These are phyloP conservation scores for Aspergillus fischeri DNA, from an alignment of 2,329 filamentous ascomycete species.

Conservation along the genomic window DNA sequence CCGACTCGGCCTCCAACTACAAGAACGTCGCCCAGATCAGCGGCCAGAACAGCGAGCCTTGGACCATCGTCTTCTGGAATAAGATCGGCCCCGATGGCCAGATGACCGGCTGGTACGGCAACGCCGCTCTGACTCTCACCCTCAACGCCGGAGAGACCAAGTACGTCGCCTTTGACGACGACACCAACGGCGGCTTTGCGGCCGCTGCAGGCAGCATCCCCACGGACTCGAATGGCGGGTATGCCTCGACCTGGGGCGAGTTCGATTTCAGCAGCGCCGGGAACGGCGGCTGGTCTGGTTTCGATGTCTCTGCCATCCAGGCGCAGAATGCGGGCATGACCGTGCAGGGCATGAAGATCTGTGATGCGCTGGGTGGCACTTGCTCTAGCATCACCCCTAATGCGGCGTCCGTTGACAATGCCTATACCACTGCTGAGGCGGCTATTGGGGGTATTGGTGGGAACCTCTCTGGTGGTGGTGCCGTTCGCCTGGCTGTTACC, in stretches of 20 bases:
- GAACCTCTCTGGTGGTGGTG: slow-evolving; percentile 18
- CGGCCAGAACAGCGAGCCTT: slow-evolving; percentile 30
- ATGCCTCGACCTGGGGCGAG: slow-evolving; percentile 33
- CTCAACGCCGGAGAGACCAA: slow-evolving; percentile 31
- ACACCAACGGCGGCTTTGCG: slow-evolving; percentile 34
- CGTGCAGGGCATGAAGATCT: slow-evolving; percentile 37
- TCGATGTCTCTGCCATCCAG: slow-evolving; percentile 33
- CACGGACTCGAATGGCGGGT: slow-evolving; percentile 23
- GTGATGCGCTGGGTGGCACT: slow-evolving; percentile 18
- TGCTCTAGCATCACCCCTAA: slow-evolving; percentile 29
- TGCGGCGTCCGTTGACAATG: slow-evolving; percentile 25
- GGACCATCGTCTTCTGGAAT: slow-evolving; percentile 39
- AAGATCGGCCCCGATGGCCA: slow-evolving; percentile 32
- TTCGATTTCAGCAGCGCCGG: slow-evolving; percentile 29
- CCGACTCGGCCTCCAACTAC: slow-evolving; percentile 27
- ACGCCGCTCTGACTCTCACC: slow-evolving; percentile 29
- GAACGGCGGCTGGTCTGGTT: slow-evolving; percentile 31
- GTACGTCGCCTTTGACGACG: slow-evolving; percentile 34
- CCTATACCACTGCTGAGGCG: slow-evolving; percentile 27
- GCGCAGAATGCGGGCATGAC: slow-evolving; percentile 27
- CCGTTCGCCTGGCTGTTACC: slow-evolving; percentile 24
- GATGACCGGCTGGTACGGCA: slow-evolving; percentile 35
- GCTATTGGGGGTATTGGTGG: slow-evolving; percentile 32
- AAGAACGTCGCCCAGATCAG: slow-evolving; percentile 35
- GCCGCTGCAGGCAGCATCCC: slow-evolving; percentile 26